Evolutionary conservation across 768 basidiomycete species (phyloP), one percentile per base, ranked within the genome.

Genomic region (Amanita polypyramis): DNA sequence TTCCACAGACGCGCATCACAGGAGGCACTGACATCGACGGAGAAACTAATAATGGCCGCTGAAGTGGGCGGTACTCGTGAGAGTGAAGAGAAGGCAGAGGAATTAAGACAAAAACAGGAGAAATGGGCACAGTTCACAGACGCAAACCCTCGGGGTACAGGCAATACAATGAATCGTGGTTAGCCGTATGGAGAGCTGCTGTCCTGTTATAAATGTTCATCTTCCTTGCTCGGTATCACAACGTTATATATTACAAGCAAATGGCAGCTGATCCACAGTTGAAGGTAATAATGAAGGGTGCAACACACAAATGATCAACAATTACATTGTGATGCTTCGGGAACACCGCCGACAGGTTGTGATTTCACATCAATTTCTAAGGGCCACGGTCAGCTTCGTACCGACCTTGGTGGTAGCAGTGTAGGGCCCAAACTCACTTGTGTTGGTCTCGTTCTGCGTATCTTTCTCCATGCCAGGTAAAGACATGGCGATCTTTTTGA

Each of bases 401-500:
- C 39, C 36, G 12, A 46, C 19, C 43, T 37, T 7, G 7, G 25
- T 27, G 25, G 7, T 27, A 37, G n/a, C 3, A 23, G 11, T 15
- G 41, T 39, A 59, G 62, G 27, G 29, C 5, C 25, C 57, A 70
- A 50, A 40, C 40, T 34, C 56, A 76, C 76, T 78, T 37, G 74
- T 73, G 49, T 75, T 77, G n/a, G 72, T 58, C 52, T 82, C 75
- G 34, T 63, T 67, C 54, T 82, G 80, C 19, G 58, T 72, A 30
- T 84, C 88, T 62, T 86, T 91, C 58, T 94, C 91, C 80, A 93
- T 93, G 10, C 96, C 96, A 15, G 96, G 95, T 43, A 99, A 67
- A 2, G 93, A 93, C 84, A 98, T 82, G 1, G 96, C 96, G 55
- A 99, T 99, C 75, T 98, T 98, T 73, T 97, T 94, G 76, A 99